Conservation (phyloP, 2,329 filamentous ascomycete species). For the Diplodia intermedia region DNA sequence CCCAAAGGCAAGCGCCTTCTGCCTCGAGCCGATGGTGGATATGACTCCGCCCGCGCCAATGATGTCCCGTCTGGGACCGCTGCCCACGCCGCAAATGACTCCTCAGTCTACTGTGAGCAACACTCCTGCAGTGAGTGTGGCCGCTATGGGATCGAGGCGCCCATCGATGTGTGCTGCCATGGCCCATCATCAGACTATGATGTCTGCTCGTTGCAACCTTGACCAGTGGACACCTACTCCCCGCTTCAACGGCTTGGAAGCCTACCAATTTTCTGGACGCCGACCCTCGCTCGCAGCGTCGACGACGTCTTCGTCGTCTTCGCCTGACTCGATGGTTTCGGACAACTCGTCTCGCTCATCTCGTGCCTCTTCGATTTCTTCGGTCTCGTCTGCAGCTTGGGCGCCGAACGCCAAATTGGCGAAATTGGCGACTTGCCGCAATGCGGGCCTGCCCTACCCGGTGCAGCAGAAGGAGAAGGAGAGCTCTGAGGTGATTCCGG, state of each 20-base stretch:
- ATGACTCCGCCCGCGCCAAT: constrained; percentile 61
- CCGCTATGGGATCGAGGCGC: constrained; percentile 56
- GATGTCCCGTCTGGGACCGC: constrained; percentile 60
- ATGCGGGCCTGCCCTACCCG: constrained; percentile 53
- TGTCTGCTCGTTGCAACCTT: constrained; percentile 62
- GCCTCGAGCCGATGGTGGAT: constrained; percentile 59
- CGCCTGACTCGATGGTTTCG: constrained; percentile 69
- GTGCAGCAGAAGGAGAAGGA: constrained; percentile 48
- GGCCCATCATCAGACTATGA: constrained; percentile 62
- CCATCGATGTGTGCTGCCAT: constrained; percentile 66
- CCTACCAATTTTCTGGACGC: constrained; percentile 54
- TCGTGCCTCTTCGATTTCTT: constrained; percentile 62
- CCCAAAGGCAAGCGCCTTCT: constrained; percentile 53
- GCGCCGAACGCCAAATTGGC: constrained; percentile 60
- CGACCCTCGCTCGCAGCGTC: constrained; percentile 59
- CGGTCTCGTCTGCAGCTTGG: constrained; percentile 58
- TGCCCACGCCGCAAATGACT: constrained; percentile 69
- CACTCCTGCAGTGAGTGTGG: constrained; percentile 68
- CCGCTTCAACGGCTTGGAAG: constrained; percentile 50
- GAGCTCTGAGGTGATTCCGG: constrained; percentile 41
- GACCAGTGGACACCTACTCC: constrained; percentile 56
- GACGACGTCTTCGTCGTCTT: constrained; percentile 60
- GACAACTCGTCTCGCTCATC: constrained; percentile 63
- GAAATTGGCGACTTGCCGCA: constrained; percentile 60
- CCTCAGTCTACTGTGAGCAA: constrained; percentile 60